Evolutionary conservation across 1,284 basidiomycete species (phyloP).

Genomic region (Exsudoporus floridanus): DNA sequence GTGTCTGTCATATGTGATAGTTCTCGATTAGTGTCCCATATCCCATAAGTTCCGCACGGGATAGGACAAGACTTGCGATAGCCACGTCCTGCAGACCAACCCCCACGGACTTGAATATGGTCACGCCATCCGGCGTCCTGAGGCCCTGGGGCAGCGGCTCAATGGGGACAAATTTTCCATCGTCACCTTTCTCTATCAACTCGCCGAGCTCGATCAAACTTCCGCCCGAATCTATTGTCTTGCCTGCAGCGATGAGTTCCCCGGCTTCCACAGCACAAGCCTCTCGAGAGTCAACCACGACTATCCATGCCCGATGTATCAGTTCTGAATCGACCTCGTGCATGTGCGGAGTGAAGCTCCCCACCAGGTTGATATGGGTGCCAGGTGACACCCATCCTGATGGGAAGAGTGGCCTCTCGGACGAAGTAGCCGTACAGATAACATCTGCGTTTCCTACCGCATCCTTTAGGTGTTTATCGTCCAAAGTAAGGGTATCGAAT

Average conservation of each 20-base stretch:
- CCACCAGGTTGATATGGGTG: slow-evolving; percentile 74
- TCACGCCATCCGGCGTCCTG: slow-evolving; percentile 45
- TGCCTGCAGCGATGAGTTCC: slow-evolving; percentile 62
- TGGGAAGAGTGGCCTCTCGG: slow-evolving; percentile 68
- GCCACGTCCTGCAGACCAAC: slow-evolving; percentile 75
- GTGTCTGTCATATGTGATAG: slow-evolving; percentile 35
- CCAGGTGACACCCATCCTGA: slow-evolving; percentile 58
- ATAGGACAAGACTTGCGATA: slow-evolving; percentile 52
- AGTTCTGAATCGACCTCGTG: slow-evolving; percentile 66
- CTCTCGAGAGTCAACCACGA: slow-evolving; percentile 72
- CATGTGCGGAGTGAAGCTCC: slow-evolving; percentile 84
- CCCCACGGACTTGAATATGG: slow-evolving; percentile 79
- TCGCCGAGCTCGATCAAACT: slow-evolving; percentile 64
- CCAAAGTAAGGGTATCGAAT: slow-evolving; percentile 28
- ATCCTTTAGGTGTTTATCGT: slow-evolving; percentile 16
- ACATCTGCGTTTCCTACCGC: slow-evolving; percentile 49
- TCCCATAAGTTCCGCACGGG: slow-evolving; percentile 39
- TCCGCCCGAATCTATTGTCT: slow-evolving; percentile 40
- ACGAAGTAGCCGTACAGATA: slow-evolving; percentile 78
- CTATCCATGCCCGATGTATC: slow-evolving; percentile 46
- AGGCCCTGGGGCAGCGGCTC: slow-evolving; percentile 35
- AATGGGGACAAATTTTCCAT: slow-evolving; percentile 18
- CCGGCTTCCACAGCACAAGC: slow-evolving; percentile 76
- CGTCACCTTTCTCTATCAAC: slow-evolving; percentile 39
- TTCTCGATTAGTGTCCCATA: slow-evolving; percentile 40